These are phyloP conservation scores for Penicillium alfredii DNA, from an alignment of 495 filamentous ascomycete genomes.

Conservation along the genomic window DNA sequence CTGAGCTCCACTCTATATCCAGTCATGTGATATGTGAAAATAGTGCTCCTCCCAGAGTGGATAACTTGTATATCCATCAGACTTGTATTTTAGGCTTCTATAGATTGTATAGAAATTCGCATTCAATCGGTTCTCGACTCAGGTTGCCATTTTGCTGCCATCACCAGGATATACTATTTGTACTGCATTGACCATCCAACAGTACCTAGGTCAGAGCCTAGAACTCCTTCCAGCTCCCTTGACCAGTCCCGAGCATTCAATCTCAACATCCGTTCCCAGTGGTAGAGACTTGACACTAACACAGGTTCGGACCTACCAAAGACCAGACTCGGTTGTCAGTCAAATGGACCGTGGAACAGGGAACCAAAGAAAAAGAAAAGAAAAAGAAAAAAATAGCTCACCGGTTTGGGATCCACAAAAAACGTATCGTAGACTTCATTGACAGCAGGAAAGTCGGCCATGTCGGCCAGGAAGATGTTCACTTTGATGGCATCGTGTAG, in stretches of 20 bases:
- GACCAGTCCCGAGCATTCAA: slow-evolving; percentile 49
- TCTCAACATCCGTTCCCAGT: slow-evolving; percentile 62
- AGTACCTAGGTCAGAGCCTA: slow-evolving; percentile 12
- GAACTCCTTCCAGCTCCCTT: too few relatives aligned
- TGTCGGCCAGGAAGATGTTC: slow-evolving; percentile 63
- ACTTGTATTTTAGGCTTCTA: too few relatives aligned
- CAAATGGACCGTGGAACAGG: too few relatives aligned
- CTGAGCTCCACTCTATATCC: slow-evolving; percentile 28
- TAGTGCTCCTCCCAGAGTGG: too few relatives aligned
- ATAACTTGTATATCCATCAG: too few relatives aligned
- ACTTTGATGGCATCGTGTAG: slow-evolving; percentile 61
- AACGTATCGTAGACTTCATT: slow-evolving; percentile 53
- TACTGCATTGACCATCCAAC: too few relatives aligned
- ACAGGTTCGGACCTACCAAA: slow-evolving; percentile 50
- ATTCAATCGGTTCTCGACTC: too few relatives aligned
- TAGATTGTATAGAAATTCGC: too few relatives aligned
- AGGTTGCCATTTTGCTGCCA: too few relatives aligned
- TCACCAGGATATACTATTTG: too few relatives aligned
- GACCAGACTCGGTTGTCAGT: background rate
- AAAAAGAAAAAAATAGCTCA: slow-evolving; percentile 13
- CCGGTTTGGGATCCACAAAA: slow-evolving; percentile 51
- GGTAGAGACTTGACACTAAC: slow-evolving; percentile 63
- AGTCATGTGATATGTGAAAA: too few relatives aligned
- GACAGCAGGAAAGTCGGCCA: slow-evolving; percentile 63
- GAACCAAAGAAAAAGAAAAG: background rate